Evolutionary conservation across 441 rosid genomes (phyloP).

Genomic region (Adansonia rubrostipa): DNA sequence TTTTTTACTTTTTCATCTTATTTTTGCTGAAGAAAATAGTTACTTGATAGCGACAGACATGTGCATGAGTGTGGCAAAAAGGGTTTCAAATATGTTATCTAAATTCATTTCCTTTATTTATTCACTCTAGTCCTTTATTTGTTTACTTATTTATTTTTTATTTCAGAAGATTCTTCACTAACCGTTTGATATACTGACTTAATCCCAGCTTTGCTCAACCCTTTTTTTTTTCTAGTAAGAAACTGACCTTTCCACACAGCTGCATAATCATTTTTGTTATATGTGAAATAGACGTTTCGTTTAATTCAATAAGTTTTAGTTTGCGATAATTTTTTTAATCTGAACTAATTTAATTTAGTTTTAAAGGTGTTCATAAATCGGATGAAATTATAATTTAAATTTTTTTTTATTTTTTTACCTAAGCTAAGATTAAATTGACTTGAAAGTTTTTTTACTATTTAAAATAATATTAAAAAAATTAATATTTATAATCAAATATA

Average conservation of each 20-base stretch:
- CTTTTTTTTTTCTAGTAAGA: background rate
- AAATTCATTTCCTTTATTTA: background rate
- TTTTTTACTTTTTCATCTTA: background rate
- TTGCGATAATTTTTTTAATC: no score
- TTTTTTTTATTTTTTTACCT: no score
- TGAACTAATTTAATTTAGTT: no score
- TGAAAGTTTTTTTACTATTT: no score
- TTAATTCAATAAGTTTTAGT: no score
- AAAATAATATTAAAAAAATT: no score
- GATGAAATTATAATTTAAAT: no score
- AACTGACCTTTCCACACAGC: background rate
- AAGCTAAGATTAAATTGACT: no score
- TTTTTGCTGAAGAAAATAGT: constrained; percentile 23
- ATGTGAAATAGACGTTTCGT: no score
- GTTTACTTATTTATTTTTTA: background rate
- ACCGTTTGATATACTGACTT: constrained; percentile 8
- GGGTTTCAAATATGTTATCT: background rate
- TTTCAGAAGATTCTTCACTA: background rate
- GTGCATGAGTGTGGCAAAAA: constrained; percentile 30
- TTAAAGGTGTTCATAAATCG: no score
- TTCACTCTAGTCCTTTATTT: background rate
- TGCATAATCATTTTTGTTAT: background rate
- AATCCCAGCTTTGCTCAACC: background rate
- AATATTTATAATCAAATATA: no score
- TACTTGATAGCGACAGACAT: constrained; percentile 46